phyloP scores from a whole-genome alignment of 257 asterid species.

The Solanum sitiens region DNA sequence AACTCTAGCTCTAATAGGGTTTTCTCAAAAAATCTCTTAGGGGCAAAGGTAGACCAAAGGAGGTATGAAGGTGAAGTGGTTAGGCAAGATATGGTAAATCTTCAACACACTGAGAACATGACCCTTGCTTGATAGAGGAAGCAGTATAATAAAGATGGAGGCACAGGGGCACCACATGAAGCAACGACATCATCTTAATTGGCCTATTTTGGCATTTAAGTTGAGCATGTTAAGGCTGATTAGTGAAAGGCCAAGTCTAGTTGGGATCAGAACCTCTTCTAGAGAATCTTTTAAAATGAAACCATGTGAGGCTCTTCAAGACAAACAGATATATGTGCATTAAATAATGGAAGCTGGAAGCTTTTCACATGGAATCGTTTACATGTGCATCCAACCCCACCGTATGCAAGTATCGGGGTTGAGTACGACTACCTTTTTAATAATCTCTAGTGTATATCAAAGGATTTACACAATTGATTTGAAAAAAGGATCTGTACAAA shows the following conservation, averaged over 20 bases:
- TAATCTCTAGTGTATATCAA: background rate
- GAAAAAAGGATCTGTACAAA: background rate
- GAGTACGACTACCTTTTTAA: background rate
- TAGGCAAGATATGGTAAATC: background rate
- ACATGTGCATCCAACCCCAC: background rate
- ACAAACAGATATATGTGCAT: background rate
- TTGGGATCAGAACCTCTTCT: background rate
- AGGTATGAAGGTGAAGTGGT: background rate
- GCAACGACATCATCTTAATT: background rate
- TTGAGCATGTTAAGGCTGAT: background rate
- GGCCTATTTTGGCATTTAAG: background rate
- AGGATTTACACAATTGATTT: background rate
- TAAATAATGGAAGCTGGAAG: background rate
- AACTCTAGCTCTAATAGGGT: background rate
- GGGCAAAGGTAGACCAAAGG: background rate
- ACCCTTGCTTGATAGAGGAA: background rate
- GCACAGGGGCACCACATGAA: background rate
- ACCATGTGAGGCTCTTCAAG: background rate
- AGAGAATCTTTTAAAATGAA: background rate
- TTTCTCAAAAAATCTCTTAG: background rate
- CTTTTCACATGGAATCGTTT: background rate
- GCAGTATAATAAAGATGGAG: background rate
- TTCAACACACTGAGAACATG: background rate
- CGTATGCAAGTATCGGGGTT: background rate
- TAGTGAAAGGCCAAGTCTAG: background rate